Base-by-base conservation (phyloP, 2,329 filamentous ascomycete species). In the Trichoderma sp. region DNA sequence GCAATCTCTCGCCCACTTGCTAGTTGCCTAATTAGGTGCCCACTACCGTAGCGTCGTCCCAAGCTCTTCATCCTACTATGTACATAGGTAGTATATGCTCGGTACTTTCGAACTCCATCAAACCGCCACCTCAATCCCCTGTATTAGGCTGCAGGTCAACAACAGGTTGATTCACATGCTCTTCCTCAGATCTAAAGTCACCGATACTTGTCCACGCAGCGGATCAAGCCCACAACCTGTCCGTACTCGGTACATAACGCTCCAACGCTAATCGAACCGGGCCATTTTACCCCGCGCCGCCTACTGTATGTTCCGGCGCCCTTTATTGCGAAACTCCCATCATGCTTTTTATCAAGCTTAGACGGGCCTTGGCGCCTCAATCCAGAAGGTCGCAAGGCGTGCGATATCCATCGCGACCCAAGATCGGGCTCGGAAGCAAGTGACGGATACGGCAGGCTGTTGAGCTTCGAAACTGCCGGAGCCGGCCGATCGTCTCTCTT, bases 401-500 rank as follows among this genome's bases (percentile, higher is more conserved):
- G 6, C 58, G 13, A 61, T 32, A 50, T 50, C 42, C 1, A n/a
- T 58, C 32, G 32, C 37, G 22, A 45, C 27, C 56, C 17, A 32
- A 53, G 25, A 64, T 45, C 48, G 34, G 35, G 48, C 48, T 64
- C 65, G 64, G 64, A 39, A 60, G 52, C 15, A 67, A 50, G 2
- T 67, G 35, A 67, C 48, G 27, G 64, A 67, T 67, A 67, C 34
- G 64, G 64, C 54, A 67, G 64, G 64, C 64, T 67, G 64, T 45
- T 42, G 37, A 32, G 27, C 35, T 25, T 64, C 35, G 35, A 64
- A 54, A 64, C 61, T 64, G 50, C 61, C 61, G 61, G 61, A 56
- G 61, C 61, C 61, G 61, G 34, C 61, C 61, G 61, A 42, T 56
- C 37, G 61, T 25, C 10, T 19, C n/a, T 25, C 15, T 12, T 37